Base-by-base conservation (phyloP, 352 stramenopile genomes). In the Phytophthora sp. region DNA sequence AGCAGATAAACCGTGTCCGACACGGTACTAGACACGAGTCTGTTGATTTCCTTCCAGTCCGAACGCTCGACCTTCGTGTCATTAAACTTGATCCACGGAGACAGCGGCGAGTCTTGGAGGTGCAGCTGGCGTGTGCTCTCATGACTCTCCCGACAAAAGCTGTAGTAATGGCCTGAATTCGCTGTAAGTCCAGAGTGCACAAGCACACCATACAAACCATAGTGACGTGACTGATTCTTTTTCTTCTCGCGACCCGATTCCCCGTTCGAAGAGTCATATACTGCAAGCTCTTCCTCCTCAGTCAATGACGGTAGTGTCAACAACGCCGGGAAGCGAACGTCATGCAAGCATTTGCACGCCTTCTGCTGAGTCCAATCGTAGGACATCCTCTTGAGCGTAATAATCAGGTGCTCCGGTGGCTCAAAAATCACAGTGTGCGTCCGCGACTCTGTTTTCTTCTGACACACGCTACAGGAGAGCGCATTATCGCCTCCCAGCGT, bases 51-150 rank as follows among this genome's bases (percentile, higher is more conserved):
- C 18, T 72, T 73, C 90, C 89, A 96, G 55, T 63, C 89, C 1
- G 90, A 94, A 7, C 71, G 66, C 54, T 91, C 76, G 8, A 97
- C 83, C 44, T 89, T 91, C 35, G 67, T 88, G 70, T 97, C 91
- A 60, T 97, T 97, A 24, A 97, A 96, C 44, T 96, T 96, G 54
- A 96, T 91, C 91, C 91, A 97, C 8, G 91, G 90, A 13, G 86
- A 81, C n/a, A 80, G 47, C 13, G 80, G 46, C 4, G 88, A 86
- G 61, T 97, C 90, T 35, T 94, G 77, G 4, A 93, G 47, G 51
- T 96, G 85, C 30, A 97, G 58, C 36, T 96, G 73, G 15, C 77
- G 63, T n/a, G 77, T 80, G 21, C 71, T 77, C 27, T 90, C 85
- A 26, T 91, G 77, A 53, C 80, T 94, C 49, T 94, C 80, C 0